phyloP scores from a whole-genome alignment of 2,329 filamentous ascomycete genomes.

The Alternaria dauci region DNA sequence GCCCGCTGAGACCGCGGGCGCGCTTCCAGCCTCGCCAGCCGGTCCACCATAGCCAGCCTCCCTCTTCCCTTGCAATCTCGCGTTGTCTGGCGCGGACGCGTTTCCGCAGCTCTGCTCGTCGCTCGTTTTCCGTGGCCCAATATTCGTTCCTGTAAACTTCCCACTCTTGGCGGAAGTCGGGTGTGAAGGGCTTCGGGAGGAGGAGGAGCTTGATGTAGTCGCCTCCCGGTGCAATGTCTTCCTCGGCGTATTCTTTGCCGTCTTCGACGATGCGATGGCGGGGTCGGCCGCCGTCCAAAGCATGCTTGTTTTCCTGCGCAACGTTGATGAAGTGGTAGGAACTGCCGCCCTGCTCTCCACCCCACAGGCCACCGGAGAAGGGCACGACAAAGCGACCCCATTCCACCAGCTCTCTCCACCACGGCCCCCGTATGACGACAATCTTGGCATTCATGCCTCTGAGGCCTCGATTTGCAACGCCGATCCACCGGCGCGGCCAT shows the following conservation, averaged over 20 bases:
- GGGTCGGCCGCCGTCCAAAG: constrained; percentile 33
- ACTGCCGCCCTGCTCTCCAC: constrained; percentile 64
- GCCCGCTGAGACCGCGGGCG: constrained; percentile 39
- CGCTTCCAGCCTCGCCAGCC: constrained; percentile 68
- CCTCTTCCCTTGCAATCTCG: constrained; percentile 71
- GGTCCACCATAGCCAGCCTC: constrained; percentile 86
- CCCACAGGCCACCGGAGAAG: constrained; percentile 60
- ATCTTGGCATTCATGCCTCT: constrained; percentile 96
- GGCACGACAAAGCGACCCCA: constrained; percentile 81
- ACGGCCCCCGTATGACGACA: constrained; percentile 82
- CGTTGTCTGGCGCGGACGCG: constrained; percentile 75
- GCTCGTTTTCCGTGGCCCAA: constrained; percentile 96
- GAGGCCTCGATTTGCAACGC: constrained; percentile 86
- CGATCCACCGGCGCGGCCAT: constrained; percentile 93
- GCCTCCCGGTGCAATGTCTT: constrained; percentile 88
- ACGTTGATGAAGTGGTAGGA: constrained; percentile 82
- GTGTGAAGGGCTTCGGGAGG: constrained; percentile 92
- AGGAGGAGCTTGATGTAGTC: constrained; percentile 91
- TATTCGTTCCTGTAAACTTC: constrained; percentile 93
- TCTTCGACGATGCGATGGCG: constrained; percentile 61
- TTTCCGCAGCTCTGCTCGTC: constrained; percentile 74
- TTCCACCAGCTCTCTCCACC: constrained; percentile 79
- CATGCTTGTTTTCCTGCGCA: constrained; percentile 43
- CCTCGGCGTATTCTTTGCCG: constrained; percentile 73
- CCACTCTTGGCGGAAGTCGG: constrained; percentile 96